Conservation (phyloP, 176 grass and related monocot species). For the Paspalum vaginatum region DNA sequence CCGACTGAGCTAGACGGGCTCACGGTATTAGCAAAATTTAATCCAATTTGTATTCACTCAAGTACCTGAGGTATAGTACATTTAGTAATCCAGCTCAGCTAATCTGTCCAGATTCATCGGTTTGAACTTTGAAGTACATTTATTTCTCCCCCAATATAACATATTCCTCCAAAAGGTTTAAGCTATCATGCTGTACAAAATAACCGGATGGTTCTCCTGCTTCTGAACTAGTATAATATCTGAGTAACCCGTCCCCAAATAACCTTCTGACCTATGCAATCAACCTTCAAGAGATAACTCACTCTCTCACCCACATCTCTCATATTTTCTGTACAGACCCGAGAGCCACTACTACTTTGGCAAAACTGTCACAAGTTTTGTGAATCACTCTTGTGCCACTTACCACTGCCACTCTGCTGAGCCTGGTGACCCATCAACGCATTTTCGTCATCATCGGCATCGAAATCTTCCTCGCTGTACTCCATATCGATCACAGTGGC, state of each 20-base stretch:
- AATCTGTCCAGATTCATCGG: too few relatives aligned
- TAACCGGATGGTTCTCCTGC: background rate
- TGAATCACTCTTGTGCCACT: background rate
- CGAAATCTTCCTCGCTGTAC: conserved; percentile 46
- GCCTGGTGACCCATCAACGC: conserved; percentile 40
- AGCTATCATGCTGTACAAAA: background rate
- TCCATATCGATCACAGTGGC: conserved; percentile 55
- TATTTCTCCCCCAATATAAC: background rate
- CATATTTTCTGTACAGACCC: background rate
- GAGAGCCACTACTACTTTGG: background rate
- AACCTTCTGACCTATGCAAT: background rate
- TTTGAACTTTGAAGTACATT: background rate
- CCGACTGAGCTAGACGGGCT: conserved; percentile 16
- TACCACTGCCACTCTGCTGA: conserved; percentile 20
- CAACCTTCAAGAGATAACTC: background rate
- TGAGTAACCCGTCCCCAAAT: background rate
- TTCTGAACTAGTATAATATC: background rate
- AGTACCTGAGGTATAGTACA: too few relatives aligned
- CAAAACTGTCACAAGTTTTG: background rate
- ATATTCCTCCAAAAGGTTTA: background rate
- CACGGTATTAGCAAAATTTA: too few relatives aligned
- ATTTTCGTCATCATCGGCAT: conserved; percentile 42
- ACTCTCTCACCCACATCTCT: background rate
- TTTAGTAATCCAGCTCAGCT: too few relatives aligned
- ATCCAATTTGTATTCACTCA: too few relatives aligned